phyloP scores from a whole-genome alignment of 2,329 filamentous ascomycete species.

The Emmonsia crescens region DNA sequence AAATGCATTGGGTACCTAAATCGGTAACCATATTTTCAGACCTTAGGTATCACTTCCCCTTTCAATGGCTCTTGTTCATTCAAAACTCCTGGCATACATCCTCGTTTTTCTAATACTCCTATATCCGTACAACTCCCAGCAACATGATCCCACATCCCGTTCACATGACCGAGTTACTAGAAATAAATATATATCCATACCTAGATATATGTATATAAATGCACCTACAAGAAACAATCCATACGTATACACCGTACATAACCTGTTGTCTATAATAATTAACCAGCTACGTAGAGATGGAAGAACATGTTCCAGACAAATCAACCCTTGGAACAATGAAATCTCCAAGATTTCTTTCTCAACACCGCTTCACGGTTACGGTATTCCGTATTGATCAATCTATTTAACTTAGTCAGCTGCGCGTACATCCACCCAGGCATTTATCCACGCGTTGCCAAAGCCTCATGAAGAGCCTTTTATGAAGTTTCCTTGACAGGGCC shows the following conservation, averaged over 20 bases:
- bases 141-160: not conserved
- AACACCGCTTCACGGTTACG: not conserved
- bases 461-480: too few relatives aligned
- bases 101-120: not conserved
- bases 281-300: not conserved
- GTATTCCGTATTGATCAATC: too few relatives aligned
- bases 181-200: not conserved
- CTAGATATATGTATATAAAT: not conserved
- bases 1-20: not conserved
- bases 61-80: not conserved
- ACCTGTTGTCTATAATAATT: too few relatives aligned
- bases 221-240: not conserved
- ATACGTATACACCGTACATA: too few relatives aligned
- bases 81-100: not conserved
- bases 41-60: not conserved
- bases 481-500: too few relatives aligned
- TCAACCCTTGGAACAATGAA: too few relatives aligned
- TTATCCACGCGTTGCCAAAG: too few relatives aligned
- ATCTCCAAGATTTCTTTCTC: not conserved
- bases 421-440: too few relatives aligned
- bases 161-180: not conserved
- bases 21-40: not conserved
- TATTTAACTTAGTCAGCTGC: too few relatives aligned
- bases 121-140: not conserved
- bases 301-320: too few relatives aligned